Evolutionary conservation across 805 yeast genomes (phyloP).

Genomic region (Kregervanrija fluxuum): DNA sequence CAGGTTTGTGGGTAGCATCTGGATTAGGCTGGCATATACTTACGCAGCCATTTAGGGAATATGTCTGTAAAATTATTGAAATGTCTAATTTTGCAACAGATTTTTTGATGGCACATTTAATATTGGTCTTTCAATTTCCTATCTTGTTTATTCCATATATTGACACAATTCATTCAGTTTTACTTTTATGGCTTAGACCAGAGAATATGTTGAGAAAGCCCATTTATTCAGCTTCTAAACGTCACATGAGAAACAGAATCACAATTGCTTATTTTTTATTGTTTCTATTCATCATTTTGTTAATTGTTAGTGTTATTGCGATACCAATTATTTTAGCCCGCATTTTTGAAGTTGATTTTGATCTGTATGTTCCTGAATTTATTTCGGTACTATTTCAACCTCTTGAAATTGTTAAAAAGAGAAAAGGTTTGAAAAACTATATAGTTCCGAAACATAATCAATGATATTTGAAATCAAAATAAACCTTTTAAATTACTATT

Average conservation of each 20-base stretch:
- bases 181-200: slow-evolving; percentile 56
- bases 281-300: slow-evolving; percentile 26
- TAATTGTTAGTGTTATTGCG: slow-evolving; percentile 30
- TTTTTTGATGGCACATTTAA: slow-evolving; percentile 48
- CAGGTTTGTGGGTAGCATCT: slow-evolving; percentile 61
- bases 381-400: slow-evolving; percentile 38
- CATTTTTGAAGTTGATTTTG: slow-evolving; percentile 32
- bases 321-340: slow-evolving; percentile 33
- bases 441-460: slow-evolving; percentile 14
- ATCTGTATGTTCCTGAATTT: slow-evolving; percentile 33
- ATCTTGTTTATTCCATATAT: slow-evolving; percentile 54
- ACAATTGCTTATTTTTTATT: slow-evolving; percentile 28
- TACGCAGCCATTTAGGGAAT: slow-evolving; percentile 61
- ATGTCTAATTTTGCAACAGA: slow-evolving; percentile 65
- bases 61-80: slow-evolving; percentile 54
- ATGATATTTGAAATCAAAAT: too few relatives aligned
- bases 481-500: too few relatives aligned
- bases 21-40: slow-evolving; percentile 56
- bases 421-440: slow-evolving; percentile 33
- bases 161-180: slow-evolving; percentile 59
- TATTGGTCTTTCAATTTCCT: slow-evolving; percentile 55
- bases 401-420: slow-evolving; percentile 18
- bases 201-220: slow-evolving; percentile 40
- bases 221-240: slow-evolving; percentile 33
- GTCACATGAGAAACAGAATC: slow-evolving; percentile 32